Evolutionary conservation across 2,329 filamentous ascomycete genomes (phyloP).

Genomic region (Paraphoma sp.): DNA sequence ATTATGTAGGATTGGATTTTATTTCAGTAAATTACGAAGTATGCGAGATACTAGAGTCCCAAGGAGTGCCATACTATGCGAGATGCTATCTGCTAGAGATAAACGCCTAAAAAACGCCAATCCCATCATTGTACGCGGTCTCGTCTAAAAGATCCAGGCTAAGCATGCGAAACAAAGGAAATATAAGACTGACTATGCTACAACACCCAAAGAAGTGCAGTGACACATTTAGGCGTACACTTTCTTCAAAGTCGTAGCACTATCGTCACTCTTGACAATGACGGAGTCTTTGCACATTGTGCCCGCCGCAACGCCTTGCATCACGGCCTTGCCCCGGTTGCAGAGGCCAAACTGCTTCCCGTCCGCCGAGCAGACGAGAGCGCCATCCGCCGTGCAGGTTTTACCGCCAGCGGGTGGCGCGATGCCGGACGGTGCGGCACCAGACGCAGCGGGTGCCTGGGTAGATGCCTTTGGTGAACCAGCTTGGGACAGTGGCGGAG

Average conservation of each 20-base stretch:
- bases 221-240: not conserved
- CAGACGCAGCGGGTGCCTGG: slow-evolving; percentile 8
- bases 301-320: slow-evolving; percentile 50
- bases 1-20: no score
- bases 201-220: no score
- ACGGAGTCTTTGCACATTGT: slow-evolving; percentile 50
- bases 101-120: not conserved
- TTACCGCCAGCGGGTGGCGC: slow-evolving; percentile 9
- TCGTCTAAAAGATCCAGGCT: not conserved
- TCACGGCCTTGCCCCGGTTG: slow-evolving; percentile 47
- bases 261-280: slow-evolving; percentile 40
- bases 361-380: slow-evolving; percentile 46
- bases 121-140: not conserved
- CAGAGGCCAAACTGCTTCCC: slow-evolving; percentile 49
- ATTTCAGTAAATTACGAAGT: no score
- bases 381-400: slow-evolving; percentile 44
- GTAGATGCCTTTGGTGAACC: slow-evolving; percentile 3
- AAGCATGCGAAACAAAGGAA: not conserved
- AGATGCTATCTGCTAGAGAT: not conserved
- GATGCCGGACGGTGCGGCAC: not conserved
- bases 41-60: no score
- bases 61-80: no score
- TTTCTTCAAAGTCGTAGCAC: not conserved
- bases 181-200: not conserved
- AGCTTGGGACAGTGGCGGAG: slow-evolving; percentile 1